Percentiles rank a stretch among this genome's conserved stretches.
phyloP scores from a whole-genome alignment of 2,329 filamentous ascomycete species.

The Alternaria dauci region DNA sequence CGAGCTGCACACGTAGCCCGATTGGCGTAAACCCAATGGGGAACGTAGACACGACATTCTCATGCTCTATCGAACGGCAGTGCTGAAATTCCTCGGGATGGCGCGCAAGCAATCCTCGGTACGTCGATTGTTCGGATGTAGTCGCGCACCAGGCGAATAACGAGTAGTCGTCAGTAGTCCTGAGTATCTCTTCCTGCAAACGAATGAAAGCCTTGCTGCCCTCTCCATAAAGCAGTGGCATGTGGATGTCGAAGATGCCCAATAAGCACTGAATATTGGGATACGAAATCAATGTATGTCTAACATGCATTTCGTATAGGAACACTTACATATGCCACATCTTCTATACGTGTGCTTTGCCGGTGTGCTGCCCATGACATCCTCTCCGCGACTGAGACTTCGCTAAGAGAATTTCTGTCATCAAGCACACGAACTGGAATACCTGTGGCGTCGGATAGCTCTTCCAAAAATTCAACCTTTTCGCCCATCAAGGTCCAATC shows the following conservation, averaged over 20 bases:
- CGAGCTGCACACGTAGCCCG: conserved; percentile 34
- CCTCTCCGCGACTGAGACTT: conserved; percentile 36
- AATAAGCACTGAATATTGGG: conserved; percentile 26
- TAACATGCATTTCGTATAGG: not conserved
- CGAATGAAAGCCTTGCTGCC: conserved; percentile 40
- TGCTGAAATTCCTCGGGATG: conserved; percentile 33
- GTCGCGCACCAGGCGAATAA: conserved; percentile 36
- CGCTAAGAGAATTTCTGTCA: conserved; percentile 23
- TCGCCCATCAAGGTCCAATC: conserved; percentile 39
- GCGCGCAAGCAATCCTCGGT: conserved; percentile 37
- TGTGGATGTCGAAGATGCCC: conserved; percentile 44
- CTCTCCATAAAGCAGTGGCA: conserved; percentile 42
- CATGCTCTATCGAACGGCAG: conserved; percentile 33
- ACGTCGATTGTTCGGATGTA: conserved; percentile 24
- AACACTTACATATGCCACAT: conserved; percentile 33
- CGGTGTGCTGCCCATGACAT: conserved; percentile 43
- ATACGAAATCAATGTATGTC: not conserved
- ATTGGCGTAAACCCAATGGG: conserved; percentile 32
- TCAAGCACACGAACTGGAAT: conserved; percentile 36
- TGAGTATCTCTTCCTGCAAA: conserved; percentile 41
- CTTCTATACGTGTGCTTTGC: conserved; percentile 38
- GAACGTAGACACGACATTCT: conserved; percentile 27
- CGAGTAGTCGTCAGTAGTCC: conserved; percentile 39
- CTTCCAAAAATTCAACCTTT: conserved; percentile 35
- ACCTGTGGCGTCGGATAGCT: conserved; percentile 35